These are phyloP conservation scores for Zelopaecilomyces penicillatus DNA, from an alignment of 2,329 filamentous ascomycete species.

Conservation along the genomic window DNA sequence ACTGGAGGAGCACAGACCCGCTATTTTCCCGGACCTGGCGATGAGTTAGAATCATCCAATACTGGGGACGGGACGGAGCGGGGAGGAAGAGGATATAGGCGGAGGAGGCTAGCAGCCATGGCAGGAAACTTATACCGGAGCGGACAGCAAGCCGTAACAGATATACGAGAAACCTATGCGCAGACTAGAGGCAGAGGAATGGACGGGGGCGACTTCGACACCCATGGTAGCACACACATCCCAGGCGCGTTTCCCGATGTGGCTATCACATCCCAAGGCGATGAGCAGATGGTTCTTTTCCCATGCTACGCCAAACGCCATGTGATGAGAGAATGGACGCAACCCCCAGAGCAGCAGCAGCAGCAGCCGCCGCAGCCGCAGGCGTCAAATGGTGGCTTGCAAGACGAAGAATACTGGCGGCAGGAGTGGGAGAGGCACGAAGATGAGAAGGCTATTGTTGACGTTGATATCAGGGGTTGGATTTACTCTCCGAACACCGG, in stretches of 20 bases:
- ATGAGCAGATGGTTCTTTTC: constrained; percentile 91
- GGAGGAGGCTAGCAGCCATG: constrained; percentile 66
- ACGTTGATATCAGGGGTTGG: constrained; percentile 94
- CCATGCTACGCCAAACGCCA: constrained; percentile 84
- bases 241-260: constrained; percentile 78
- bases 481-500: constrained; percentile 80
- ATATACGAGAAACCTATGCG: constrained; percentile 51
- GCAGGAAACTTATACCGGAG: constrained; percentile 49
- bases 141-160: constrained; percentile 48
- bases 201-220: constrained; percentile 19
- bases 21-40: constrained; percentile 20
- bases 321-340: constrained; percentile 38
- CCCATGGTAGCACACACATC: constrained; percentile 35
- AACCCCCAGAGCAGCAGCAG: constrained; percentile 19
- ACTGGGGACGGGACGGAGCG: constrained; percentile 16
- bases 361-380: constrained; percentile 26
- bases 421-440: constrained; percentile 72
- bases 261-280: constrained; percentile 67
- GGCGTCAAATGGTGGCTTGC: constrained; percentile 31
- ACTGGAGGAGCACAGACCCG: constrained; percentile 15
- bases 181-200: constrained; percentile 36
- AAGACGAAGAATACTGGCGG: constrained; percentile 63
- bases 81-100: constrained; percentile 59
- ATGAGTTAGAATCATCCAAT: constrained; percentile 10
- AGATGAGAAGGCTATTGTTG: constrained; percentile 76